phyloP scores from a whole-genome alignment of 805 yeast species.

The Spencermartinsiella europaea region DNA sequence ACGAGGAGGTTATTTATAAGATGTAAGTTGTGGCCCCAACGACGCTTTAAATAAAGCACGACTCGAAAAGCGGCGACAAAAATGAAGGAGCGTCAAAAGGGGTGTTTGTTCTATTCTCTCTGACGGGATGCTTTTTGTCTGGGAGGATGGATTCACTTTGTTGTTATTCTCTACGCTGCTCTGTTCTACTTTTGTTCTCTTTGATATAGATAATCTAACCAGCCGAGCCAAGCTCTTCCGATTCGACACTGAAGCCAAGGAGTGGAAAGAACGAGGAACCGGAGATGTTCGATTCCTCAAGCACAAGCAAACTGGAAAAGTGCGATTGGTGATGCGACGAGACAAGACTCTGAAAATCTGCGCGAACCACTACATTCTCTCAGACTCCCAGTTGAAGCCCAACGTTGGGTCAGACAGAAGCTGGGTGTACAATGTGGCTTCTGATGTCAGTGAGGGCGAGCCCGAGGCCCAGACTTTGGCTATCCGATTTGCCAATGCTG shows the following conservation, averaged over 20 bases:
- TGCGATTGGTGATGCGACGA: constrained; percentile 95
- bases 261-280: constrained; percentile 99
- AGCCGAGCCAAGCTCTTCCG: constrained; percentile 87
- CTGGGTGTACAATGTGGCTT: constrained; percentile 95
- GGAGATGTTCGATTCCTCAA: constrained; percentile 95
- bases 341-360: constrained; percentile 97
- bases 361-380: constrained; percentile 79
- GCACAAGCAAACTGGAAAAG: constrained; percentile 77
- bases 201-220: no score
- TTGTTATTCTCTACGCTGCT: no score
- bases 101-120: no score
- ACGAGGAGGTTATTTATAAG: constrained; percentile 77
- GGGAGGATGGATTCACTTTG: no score
- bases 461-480: constrained; percentile 97
- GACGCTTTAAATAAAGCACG: no score
- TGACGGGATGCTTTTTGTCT: no score
- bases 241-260: constrained; percentile 75
- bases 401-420: constrained; percentile 97
- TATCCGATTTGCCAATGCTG: constrained; percentile 66
- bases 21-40: constrained; percentile 37
- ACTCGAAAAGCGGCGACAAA: no score
- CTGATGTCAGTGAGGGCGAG: constrained; percentile 91
- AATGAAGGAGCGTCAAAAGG: no score
- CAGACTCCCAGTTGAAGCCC: constrained; percentile 79
- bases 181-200: no score